Evolutionary conservation across 805 yeast genomes (phyloP), one percentile per base, ranked within the genome.

Genomic region (Ogataea neopini): DNA sequence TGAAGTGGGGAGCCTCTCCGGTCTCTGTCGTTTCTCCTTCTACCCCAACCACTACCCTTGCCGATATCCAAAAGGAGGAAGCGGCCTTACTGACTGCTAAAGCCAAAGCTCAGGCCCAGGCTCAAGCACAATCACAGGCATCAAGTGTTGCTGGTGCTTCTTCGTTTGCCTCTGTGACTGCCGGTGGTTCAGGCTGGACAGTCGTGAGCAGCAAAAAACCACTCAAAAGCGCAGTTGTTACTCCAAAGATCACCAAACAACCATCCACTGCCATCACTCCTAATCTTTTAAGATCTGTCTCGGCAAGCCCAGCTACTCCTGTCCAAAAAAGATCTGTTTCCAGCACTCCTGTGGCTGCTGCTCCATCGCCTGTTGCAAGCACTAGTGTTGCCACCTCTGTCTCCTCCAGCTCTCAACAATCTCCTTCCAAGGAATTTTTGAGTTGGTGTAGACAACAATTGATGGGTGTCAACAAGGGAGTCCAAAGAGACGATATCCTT

Each of bases 401-500:
- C 4, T 28, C 30, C n/a, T 28, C 30, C n/a, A 61, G 60, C 40
- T 49, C 66, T 13, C 62, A 66, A 6, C 62, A 63, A 17, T 71
- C 78, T 15, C 70, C 74, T 10, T 76, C 81, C 30, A 81, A 82
- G 62, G 88, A 83, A 49, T 84, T 86, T 51, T 66, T 86, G 52
- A 65, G 72, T 17, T 86, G 95, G 95, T 84, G 89, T 51, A 79
- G 88, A 58, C 63, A 79, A 3, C 80, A 83, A 53, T 73, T 86
- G 75, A 73, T 74, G 45, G 81, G 77, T 51, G 73, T 92, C 63
- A 84, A 88, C 62, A 77, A 83, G 8, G 84, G 88, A 14, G 90
- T 91, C 34, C 83, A 89, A 35, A 76, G 76, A 40, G 87, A 84
- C 52, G 96, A 87, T 62, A 81, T 94, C 35, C 72, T 92, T 41